phyloP scores from a whole-genome alignment of 768 basidiomycete genomes.

The Punctularia strigosozonata region DNA sequence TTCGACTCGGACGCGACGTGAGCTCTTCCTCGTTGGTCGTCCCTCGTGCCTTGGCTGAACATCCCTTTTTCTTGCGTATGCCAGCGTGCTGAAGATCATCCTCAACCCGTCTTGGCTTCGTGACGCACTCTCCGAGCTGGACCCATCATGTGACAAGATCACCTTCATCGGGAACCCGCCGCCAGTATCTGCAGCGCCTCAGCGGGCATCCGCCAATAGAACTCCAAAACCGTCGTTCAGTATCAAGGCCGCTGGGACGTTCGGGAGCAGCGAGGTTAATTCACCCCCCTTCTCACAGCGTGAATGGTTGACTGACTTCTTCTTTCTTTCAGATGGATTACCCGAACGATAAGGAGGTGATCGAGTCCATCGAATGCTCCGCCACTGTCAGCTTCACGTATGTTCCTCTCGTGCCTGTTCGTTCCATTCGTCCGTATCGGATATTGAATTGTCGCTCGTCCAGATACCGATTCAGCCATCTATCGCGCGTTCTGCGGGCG shows the following conservation, averaged over 20 bases:
- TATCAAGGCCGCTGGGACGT: constrained; percentile 70
- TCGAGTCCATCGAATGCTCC: constrained; percentile 82
- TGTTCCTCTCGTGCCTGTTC: not conserved
- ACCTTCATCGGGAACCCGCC: constrained; percentile 74
- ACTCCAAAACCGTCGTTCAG: constrained; percentile 69
- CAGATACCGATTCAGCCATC: constrained; percentile 80
- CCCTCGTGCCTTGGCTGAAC: constrained; percentile 2
- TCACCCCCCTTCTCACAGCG: not conserved
- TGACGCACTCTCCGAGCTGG: constrained; percentile 85
- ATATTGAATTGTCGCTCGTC: not conserved
- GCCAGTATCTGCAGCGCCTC: constrained; percentile 15
- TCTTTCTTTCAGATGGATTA: constrained; percentile 71
- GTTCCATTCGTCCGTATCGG: too few species aligned
- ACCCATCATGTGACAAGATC: constrained; percentile 77
- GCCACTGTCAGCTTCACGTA: constrained; percentile 62
- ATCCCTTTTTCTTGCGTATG: constrained; percentile 1
- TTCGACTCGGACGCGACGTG: constrained; percentile 62
- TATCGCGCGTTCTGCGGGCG: constrained; percentile 60
- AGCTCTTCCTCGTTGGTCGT: constrained; percentile 9
- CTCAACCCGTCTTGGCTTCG: constrained; percentile 78
- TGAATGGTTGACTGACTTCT: not conserved
- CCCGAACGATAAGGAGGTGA: constrained; percentile 82
- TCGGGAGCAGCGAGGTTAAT: constrained; percentile 74
- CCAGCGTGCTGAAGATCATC: constrained; percentile 69
- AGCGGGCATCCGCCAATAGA: constrained; percentile 11